phyloP scores from a whole-genome alignment of 495 filamentous ascomycete species.

The Hypoxylon cercidicola region DNA sequence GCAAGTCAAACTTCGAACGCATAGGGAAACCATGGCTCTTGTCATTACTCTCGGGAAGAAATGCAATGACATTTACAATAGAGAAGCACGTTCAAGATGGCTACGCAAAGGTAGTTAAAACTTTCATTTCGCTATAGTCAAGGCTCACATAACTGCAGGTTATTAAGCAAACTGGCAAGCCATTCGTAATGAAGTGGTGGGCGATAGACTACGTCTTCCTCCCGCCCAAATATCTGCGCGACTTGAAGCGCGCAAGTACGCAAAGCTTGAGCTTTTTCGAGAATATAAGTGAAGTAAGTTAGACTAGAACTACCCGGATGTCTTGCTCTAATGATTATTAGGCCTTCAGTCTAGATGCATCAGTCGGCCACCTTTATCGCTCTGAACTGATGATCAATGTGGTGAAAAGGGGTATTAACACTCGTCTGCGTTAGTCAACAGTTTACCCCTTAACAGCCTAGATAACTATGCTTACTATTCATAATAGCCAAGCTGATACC shows the following conservation, averaged over 20 bases:
- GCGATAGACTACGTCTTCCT: not conserved
- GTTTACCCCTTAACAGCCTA: not conserved
- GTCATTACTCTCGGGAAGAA: no score
- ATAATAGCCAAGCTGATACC: no score
- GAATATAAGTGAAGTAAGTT: not conserved
- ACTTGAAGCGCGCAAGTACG: not conserved
- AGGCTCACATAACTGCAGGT: no score
- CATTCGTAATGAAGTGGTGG: conserved; percentile 10
- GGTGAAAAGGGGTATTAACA: not conserved
- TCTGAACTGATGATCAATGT: not conserved
- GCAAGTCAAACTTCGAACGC: no score
- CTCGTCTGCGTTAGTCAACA: not conserved
- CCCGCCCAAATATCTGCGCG: not conserved
- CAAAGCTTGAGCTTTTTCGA: not conserved
- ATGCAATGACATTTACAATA: no score
- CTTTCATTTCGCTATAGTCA: no score
- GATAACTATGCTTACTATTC: not conserved
- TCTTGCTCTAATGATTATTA: not conserved
- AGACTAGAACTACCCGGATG: not conserved
- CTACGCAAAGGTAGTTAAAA: no score
- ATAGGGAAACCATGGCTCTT: no score
- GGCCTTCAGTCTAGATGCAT: not conserved
- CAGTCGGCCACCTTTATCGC: not conserved
- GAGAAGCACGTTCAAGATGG: no score
- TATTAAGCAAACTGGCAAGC: not conserved